A percentile compares a stretch with the other conserved stretches of the same genome.
These are phyloP conservation scores for Rosa hybrid DNA, from an alignment of 331 rosid species.

Conservation along the genomic window DNA sequence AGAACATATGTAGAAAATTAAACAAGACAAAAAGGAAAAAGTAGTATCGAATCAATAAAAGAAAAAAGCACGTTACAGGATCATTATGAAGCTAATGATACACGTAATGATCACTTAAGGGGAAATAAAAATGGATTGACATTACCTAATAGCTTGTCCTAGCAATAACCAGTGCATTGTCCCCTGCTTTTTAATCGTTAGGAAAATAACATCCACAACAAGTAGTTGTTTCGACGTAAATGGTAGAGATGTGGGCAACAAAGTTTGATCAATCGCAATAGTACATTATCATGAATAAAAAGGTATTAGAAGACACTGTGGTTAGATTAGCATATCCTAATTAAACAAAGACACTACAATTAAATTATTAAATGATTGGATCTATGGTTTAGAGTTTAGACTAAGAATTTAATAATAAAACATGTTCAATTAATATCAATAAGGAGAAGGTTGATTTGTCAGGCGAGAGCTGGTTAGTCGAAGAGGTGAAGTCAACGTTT, in stretches of 20 bases:
- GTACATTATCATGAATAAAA: not conserved
- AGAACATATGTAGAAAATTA: not conserved
- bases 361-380: no score
- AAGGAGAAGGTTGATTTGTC: no score
- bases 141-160: not conserved
- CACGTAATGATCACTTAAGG: not conserved
- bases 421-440: no score
- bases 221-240: not conserved
- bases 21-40: no score
- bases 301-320: no score
- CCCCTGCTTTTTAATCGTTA: not conserved
- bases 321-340: no score
- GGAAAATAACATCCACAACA: not conserved
- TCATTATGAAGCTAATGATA: not conserved
- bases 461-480: no score
- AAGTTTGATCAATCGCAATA: not conserved
- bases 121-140: no score
- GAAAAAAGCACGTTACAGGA: no score
- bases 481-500: no score
- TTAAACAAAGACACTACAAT: no score
- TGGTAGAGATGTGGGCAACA: not conserved
- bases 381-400: not conserved
- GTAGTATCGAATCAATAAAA: no score
- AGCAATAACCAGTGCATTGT: not conserved
- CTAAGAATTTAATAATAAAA: not conserved